Evolutionary conservation across 768 basidiomycete species (phyloP), one percentile per base, ranked within the genome.

Genomic region (Xerocomellus dryophilus): DNA sequence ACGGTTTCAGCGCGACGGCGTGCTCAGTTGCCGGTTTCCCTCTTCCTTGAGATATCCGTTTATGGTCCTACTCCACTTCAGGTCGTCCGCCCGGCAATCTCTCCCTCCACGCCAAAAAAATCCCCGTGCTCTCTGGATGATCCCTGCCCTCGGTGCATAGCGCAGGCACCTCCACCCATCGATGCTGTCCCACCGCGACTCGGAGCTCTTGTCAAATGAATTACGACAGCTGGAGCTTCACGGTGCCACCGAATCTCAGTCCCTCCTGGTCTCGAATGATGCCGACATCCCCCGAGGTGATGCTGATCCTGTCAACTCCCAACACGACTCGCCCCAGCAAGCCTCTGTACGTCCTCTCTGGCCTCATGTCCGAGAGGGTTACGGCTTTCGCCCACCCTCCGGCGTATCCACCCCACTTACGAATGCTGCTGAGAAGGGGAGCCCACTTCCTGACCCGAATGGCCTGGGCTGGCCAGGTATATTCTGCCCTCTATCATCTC

Each of bases 401-500:
- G 88, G 86, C 5, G 66, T 79, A 40, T 79, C 81, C 40, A 88
- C 86, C 10, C 90, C 88, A 43, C 73, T 77, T 18, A 72, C 68
- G 6, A 67, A 67, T 54, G 60, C 23, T 43, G 42, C 54, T 47
- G 64, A 66, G 46, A 54, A 59, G 7, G 60, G 46, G 27, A 71
- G 70, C 66, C 71, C 77, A 59, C 62, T 78, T 43, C 72, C 76
- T 43, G 76, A 76, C 71, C 71, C 81, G 46, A 81, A 93, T 64
- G 94, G 94, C 50, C 80, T 97, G 9, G 94, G 93, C 7, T 96
- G 94, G 93, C 94, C 94, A 70, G 93, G 93, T 88, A 62, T 58
- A 67, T 1, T 44, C 53, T 46, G 45, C 49, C 58, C 34, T 53
- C 45, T 44, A 27, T 34, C 59, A 31, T 43, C 29, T 32, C 47